Percentiles rank a stretch among this genome's conserved stretches.
phyloP scores from a whole-genome alignment of 2,329 filamentous ascomycete species.

The Nigrospora oryzae region DNA sequence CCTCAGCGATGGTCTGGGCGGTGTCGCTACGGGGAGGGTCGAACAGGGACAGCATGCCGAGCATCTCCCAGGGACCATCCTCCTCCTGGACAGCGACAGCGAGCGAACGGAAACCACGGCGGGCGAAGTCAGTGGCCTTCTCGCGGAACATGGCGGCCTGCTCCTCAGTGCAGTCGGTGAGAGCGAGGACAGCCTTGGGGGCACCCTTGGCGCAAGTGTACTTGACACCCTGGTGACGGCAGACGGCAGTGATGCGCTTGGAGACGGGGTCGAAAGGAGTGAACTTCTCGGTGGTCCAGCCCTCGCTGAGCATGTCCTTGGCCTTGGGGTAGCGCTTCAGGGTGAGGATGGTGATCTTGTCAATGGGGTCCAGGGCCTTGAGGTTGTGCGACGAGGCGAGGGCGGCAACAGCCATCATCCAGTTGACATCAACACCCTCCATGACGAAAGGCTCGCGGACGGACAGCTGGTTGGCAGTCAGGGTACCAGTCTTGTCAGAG shows the following conservation, averaged over 20 bases:
- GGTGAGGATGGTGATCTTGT: constrained; percentile 71
- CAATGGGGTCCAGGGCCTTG: constrained; percentile 70
- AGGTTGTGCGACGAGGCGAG: constrained; percentile 72
- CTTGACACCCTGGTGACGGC: constrained; percentile 58
- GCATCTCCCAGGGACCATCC: constrained; percentile 63
- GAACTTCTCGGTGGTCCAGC: constrained; percentile 72
- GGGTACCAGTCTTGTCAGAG: constrained; percentile 75
- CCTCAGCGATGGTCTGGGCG: constrained; percentile 69
- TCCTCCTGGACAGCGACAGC: constrained; percentile 74
- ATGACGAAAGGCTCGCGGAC: constrained; percentile 71
- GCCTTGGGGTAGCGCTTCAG: constrained; percentile 71
- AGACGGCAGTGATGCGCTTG: constrained; percentile 68
- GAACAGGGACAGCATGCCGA: constrained; percentile 74
- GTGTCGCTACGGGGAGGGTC: constrained; percentile 73
- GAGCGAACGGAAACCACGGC: constrained; percentile 72
- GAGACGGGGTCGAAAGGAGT: constrained; percentile 72
- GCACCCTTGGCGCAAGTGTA: constrained; percentile 73
- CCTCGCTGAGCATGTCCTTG: constrained; percentile 64
- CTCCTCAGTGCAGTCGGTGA: constrained; percentile 59
- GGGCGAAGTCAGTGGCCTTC: constrained; percentile 68
- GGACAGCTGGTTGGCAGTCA: constrained; percentile 67
- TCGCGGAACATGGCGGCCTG: constrained; percentile 59
- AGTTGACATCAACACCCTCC: constrained; percentile 71
- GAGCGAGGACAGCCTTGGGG: constrained; percentile 64
- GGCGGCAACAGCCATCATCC: constrained; percentile 76